These are phyloP conservation scores for Meyerozyma elateridarum DNA, from an alignment of 1,139 yeast species.

Conservation along the genomic window DNA sequence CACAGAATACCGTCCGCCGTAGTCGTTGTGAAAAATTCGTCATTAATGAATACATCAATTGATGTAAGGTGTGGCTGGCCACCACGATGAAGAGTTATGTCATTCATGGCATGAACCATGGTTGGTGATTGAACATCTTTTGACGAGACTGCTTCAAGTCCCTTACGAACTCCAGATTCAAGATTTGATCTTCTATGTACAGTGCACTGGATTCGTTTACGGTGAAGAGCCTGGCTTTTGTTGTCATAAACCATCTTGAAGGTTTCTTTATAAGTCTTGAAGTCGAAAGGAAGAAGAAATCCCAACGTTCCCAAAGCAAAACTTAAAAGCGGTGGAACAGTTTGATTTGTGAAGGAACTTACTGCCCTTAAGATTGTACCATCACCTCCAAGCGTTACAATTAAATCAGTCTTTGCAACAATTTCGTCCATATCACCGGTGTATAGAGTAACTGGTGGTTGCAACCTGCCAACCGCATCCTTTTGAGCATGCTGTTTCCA, in stretches of 20 bases:
- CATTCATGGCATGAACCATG: conserved; percentile 81
- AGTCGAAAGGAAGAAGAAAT: conserved; percentile 82
- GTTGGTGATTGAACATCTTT: conserved; percentile 15
- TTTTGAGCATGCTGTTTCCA: background rate
- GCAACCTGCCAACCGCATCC: background rate
- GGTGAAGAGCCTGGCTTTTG: conserved; percentile 64
- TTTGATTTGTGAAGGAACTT: conserved; percentile 55
- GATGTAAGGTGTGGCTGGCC: conserved; percentile 81
- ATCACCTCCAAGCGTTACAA: conserved; percentile 91
- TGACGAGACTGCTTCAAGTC: too few relatives aligned
- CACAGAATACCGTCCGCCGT: conserved; percentile 87
- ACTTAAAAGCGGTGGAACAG: conserved; percentile 84
- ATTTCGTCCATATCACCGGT: conserved; percentile 61
- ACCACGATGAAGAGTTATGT: conserved; percentile 83
- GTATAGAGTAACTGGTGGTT: conserved; percentile 25
- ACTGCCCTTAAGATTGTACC: conserved; percentile 84
- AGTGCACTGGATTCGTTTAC: conserved; percentile 76
- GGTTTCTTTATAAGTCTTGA: conserved; percentile 53
- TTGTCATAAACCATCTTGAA: conserved; percentile 64
- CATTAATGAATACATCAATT: conserved; percentile 76
- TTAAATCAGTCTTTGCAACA: conserved; percentile 55
- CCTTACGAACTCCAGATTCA: too few relatives aligned
- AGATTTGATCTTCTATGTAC: too few relatives aligned
- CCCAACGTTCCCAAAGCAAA: conserved; percentile 92
- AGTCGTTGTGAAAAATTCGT: conserved; percentile 78